Percentiles rank a stretch among this genome's conserved stretches.
Evolutionary conservation across 164 flowering plant species (phyloP).

Genomic region (Magnolia kwangsiensis): DNA sequence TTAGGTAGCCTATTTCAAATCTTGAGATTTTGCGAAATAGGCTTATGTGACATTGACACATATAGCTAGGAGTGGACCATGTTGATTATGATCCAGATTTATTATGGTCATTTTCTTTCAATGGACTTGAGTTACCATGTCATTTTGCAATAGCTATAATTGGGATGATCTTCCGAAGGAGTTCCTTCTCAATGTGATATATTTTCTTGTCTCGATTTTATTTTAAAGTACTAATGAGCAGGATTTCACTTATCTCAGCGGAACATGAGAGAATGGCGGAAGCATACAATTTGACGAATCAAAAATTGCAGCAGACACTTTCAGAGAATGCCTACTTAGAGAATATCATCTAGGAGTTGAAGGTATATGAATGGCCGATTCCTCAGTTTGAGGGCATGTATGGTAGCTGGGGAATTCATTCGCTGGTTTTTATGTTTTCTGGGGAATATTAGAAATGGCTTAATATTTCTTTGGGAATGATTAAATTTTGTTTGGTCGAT

Average conservation of each 20-base stretch:
- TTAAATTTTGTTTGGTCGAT: no score
- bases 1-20: no score
- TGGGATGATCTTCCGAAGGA: not conserved
- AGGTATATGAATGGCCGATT: slow-evolving; percentile 37
- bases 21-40: no score
- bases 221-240: not conserved
- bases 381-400: not conserved
- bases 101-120: not conserved
- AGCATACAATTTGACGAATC: slow-evolving; percentile 61
- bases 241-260: slow-evolving; percentile 24
- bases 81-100: not conserved
- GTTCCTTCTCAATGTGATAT: not conserved
- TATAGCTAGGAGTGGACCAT: no score
- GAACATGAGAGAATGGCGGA: slow-evolving; percentile 87
- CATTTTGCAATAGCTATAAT: not conserved
- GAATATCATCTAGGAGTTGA: slow-evolving; percentile 48
- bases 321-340: slow-evolving; percentile 57
- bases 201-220: not conserved
- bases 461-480: no score
- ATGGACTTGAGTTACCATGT: no score
- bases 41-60: no score
- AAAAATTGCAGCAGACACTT: slow-evolving; percentile 67
- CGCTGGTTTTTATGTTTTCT: no score
- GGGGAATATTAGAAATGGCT: no score
- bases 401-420: no score